A percentile compares a stretch with the other conserved stretches of the same genome.
These are phyloP conservation scores for Trichoderma gamsii DNA, from an alignment of 495 filamentous ascomycete genomes.

Conservation along the genomic window DNA sequence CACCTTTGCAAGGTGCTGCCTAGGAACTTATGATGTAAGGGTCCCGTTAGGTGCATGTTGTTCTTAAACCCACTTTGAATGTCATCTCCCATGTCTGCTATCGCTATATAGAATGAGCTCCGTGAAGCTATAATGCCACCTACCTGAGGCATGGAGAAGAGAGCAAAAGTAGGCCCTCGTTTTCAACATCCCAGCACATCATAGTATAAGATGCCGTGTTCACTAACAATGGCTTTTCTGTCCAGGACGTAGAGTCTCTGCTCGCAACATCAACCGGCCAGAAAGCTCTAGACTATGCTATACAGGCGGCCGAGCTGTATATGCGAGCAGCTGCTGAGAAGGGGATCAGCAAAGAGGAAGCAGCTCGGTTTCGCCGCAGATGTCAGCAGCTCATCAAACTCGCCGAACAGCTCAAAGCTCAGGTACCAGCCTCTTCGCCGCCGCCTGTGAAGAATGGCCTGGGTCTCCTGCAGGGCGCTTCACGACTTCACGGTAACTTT, in stretches of 20 bases:
- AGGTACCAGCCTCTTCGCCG: conserved; percentile 21
- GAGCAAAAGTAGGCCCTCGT: background rate
- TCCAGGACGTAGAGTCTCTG: conserved; percentile 55
- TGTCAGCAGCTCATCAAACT: conserved; percentile 58
- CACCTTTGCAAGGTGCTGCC: background rate
- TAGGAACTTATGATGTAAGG: background rate
- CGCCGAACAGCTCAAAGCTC: conserved; percentile 68
- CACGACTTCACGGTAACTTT: conserved; percentile 68
- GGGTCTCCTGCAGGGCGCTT: conserved; percentile 68
- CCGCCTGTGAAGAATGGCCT: conserved; percentile 59
- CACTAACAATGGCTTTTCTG: background rate
- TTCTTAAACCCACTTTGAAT: background rate
- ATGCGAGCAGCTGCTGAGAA: conserved; percentile 60
- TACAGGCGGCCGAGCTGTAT: conserved; percentile 68
- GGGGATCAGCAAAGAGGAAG: conserved; percentile 48
- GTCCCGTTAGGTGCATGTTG: background rate
- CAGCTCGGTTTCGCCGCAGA: conserved; percentile 52
- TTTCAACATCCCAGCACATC: background rate
- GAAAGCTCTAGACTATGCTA: conserved; percentile 65
- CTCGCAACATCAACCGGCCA: conserved; percentile 51
- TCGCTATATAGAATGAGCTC: background rate
- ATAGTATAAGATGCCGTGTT: background rate
- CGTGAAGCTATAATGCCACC: conserved; percentile 1
- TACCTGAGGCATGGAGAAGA: conserved; percentile 15
- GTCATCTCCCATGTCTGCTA: background rate